Evolutionary conservation across 352 stramenopile genomes (phyloP).

Genomic region (Thalassiosira hispida): DNA sequence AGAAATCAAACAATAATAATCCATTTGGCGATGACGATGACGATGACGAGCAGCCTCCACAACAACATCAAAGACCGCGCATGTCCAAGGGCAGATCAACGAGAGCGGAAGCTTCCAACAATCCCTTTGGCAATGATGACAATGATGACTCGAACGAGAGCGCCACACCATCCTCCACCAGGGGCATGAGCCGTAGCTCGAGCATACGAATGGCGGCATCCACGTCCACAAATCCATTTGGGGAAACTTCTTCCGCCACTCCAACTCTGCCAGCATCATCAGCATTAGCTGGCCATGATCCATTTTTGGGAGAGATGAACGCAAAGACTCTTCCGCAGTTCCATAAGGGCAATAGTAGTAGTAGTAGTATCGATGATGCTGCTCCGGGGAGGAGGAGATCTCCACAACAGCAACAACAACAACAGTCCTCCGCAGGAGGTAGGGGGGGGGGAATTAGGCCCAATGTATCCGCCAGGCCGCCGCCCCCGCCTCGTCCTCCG

Average conservation of each 20-base stretch:
- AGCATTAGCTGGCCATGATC: not conserved
- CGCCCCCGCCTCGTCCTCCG: too few species aligned
- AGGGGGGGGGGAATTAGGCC: not conserved
- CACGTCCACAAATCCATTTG: not conserved
- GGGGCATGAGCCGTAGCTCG: not conserved
- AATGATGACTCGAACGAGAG: not conserved
- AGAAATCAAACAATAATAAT: constrained; percentile 15
- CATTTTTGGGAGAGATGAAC: not conserved
- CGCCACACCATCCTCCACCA: too few species aligned
- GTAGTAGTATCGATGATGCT: too few species aligned
- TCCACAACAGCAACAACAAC: too few species aligned
- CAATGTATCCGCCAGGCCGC: not conserved
- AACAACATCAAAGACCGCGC: not conserved
- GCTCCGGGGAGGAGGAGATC: too few species aligned
- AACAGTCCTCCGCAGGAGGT: not conserved
- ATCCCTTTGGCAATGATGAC: constrained; percentile 34
- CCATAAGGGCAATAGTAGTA: not conserved
- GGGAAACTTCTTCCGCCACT: not conserved
- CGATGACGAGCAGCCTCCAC: not conserved
- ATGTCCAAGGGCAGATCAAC: too few species aligned
- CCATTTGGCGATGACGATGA: constrained; percentile 18
- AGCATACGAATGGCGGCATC: not conserved
- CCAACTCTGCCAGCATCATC: not conserved
- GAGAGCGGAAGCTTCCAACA: not conserved
- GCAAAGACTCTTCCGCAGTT: not conserved